Percentiles rank a stretch among this genome's conserved stretches.
Conservation (phyloP, 495 filamentous ascomycete genomes). For the Lophiotrema nucula region DNA sequence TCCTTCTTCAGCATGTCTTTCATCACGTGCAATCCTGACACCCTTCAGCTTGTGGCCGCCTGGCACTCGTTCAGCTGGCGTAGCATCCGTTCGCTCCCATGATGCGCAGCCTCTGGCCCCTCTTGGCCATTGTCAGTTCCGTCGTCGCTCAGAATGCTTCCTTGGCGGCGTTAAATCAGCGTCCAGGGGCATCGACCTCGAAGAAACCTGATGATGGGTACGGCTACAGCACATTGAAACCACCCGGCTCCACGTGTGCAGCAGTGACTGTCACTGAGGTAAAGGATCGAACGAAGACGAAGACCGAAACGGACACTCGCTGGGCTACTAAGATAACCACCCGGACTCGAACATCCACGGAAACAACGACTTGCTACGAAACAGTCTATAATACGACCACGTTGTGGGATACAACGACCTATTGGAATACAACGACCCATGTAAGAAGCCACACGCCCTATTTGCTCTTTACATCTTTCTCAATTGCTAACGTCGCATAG, state of each 20-base stretch:
- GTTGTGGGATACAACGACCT: constrained; percentile 8
- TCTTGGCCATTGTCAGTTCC: constrained; percentile 17
- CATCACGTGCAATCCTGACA: constrained; percentile 25
- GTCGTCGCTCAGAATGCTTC: constrained; percentile 6
- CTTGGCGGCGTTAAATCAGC: neutral
- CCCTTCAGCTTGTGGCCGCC: constrained; percentile 10
- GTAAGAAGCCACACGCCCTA: too few relatives aligned
- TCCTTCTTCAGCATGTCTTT: neutral
- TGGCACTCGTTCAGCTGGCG: constrained; percentile 24
- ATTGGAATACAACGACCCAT: too few relatives aligned
- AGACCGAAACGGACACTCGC: neutral
- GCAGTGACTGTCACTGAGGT: neutral
- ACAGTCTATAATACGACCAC: constrained; percentile 18
- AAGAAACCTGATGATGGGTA: too few relatives aligned
- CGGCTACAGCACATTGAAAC: too few relatives aligned
- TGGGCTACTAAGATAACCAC: neutral
- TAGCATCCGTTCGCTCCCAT: constrained; percentile 26
- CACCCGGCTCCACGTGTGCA: neutral
- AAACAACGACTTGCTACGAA: constrained; percentile 5
- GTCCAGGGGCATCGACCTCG: too few relatives aligned
- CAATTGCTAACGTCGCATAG: too few relatives aligned
- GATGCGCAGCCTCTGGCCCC: constrained; percentile 20
- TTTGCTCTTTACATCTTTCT: too few relatives aligned
- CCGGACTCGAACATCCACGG: neutral
- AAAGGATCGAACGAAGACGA: neutral